These are phyloP conservation scores for Moricandia arvensis DNA, from an alignment of 345 rosid species.

Conservation along the genomic window DNA sequence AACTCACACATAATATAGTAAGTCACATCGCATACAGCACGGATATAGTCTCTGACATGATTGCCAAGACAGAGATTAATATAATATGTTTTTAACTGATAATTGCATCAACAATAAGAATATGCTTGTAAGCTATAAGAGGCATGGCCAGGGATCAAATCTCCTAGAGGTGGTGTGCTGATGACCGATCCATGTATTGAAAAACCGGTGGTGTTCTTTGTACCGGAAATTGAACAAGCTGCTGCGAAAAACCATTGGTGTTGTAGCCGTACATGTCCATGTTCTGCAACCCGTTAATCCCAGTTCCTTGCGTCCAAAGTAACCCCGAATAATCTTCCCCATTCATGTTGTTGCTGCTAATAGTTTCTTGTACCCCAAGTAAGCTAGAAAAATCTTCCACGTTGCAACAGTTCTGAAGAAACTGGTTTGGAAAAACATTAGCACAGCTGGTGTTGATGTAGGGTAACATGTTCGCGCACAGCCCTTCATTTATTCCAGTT, in stretches of 20 bases:
- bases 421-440: not conserved
- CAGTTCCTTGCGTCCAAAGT: conserved; percentile 13
- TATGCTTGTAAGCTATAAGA: not conserved
- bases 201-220: not conserved
- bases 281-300: conserved; percentile 6
- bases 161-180: not conserved
- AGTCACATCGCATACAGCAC: too few relatives aligned
- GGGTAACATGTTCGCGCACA: not conserved
- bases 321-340: not conserved
- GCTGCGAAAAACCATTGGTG: conserved; percentile 9
- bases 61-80: too few relatives aligned
- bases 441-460: not conserved
- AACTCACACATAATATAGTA: too few relatives aligned
- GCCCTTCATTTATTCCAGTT: not conserved
- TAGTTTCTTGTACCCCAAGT: not conserved
- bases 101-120: not conserved
- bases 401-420: not conserved
- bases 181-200: conserved; percentile 8
- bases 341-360: not conserved
- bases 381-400: not conserved
- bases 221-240: conserved; percentile 13
- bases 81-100: too few relatives aligned
- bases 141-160: not conserved
- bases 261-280: conserved; percentile 8
- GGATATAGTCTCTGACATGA: too few relatives aligned